Evolutionary conservation across 169 alveolate genomes (phyloP).

Genomic region (Plasmodium vivax): DNA sequence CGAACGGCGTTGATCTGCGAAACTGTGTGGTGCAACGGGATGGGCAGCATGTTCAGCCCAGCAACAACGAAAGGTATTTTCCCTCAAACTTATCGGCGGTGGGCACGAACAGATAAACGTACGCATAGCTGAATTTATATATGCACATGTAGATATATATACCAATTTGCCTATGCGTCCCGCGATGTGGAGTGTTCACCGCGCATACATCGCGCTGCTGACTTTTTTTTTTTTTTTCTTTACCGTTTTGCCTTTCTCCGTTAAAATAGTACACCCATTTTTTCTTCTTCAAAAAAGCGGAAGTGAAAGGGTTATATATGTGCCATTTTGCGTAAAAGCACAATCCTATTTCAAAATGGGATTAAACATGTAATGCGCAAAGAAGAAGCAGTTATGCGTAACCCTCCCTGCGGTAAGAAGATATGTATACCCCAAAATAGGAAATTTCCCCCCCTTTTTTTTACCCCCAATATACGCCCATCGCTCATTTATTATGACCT

Average conservation of each 20-base stretch:
- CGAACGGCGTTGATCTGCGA: not conserved
- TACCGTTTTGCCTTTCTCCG: not conserved
- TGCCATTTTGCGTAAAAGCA: not conserved
- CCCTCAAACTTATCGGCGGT: not conserved
- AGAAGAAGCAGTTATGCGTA: not conserved
- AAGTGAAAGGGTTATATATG: not conserved
- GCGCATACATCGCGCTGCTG: not conserved
- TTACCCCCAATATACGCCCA: not conserved
- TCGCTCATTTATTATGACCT: not conserved
- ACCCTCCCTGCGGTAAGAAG: not conserved
- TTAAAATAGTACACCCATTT: not conserved
- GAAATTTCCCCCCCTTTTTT: not conserved
- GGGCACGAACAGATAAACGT: not conserved
- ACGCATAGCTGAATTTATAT: conserved; percentile 1
- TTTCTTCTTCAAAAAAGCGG: not conserved
- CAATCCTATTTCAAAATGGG: not conserved
- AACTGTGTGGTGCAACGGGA: not conserved
- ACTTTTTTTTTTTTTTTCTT: not conserved
- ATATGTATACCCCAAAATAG: not conserved
- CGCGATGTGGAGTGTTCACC: not conserved
- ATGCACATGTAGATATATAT: not conserved
- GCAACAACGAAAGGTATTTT: not conserved
- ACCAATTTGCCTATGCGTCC: not conserved
- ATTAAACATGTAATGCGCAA: not conserved
- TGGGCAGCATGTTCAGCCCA: not conserved